Conservation (phyloP, 192 early-diverging fungal genomes). For the Obelidium mucronatum region DNA sequence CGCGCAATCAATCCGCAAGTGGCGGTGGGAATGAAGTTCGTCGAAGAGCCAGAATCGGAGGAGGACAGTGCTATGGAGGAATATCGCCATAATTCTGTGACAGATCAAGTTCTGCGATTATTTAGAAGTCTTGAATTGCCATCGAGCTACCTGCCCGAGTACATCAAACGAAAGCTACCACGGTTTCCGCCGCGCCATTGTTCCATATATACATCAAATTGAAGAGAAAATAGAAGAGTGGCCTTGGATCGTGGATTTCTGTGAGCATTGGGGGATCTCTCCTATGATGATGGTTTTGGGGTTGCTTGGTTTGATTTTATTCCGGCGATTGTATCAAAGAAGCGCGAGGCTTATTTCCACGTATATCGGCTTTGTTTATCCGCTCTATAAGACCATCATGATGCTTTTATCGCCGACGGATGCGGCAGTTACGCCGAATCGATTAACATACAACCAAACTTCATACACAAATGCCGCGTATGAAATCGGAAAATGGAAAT, state of each 20-base stretch:
- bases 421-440: not conserved
- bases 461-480: not conserved
- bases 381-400: slow-evolving; percentile 8
- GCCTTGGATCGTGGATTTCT: slow-evolving; percentile 26
- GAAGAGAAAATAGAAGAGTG: slow-evolving; percentile 27
- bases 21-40: no score
- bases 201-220: not conserved
- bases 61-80: not conserved
- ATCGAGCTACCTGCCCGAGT: slow-evolving; percentile 9
- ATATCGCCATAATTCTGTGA: slow-evolving; percentile 18
- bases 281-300: slow-evolving; percentile 9
- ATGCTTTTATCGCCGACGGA: not conserved
- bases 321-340: slow-evolving; percentile 14
- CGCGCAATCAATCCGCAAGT: no score
- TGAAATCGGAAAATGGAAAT: slow-evolving; percentile 22
- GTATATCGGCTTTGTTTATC: slow-evolving; percentile 31
- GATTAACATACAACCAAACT: not conserved
- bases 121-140: slow-evolving; percentile 9
- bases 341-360: slow-evolving; percentile 16
- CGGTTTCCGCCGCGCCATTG: not conserved
- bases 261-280: slow-evolving; percentile 23
- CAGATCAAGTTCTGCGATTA: slow-evolving; percentile 2
- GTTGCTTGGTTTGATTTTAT: not conserved
- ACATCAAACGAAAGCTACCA: slow-evolving; percentile 17
- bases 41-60: not conserved